Conservation (phyloP, 2,329 filamentous ascomycete genomes). For the Aspergillus ustus region DNA sequence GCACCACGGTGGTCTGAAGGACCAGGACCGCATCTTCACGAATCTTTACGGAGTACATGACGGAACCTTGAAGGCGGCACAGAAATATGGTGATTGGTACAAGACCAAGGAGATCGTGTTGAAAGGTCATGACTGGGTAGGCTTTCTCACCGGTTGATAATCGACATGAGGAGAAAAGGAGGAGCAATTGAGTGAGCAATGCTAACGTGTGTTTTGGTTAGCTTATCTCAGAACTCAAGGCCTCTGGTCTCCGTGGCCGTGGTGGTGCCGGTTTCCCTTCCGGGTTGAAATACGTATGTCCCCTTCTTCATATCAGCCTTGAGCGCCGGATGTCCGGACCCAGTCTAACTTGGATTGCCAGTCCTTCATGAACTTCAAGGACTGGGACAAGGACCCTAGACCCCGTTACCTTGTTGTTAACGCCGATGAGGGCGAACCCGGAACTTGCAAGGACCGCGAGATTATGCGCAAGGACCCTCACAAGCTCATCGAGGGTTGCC, state of each 20-base stretch:
- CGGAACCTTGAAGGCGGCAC: constrained; percentile 87
- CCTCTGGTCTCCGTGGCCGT: constrained; percentile 91
- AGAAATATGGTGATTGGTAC: constrained; percentile 99
- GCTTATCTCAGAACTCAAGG: constrained; percentile 98
- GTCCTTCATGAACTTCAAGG: constrained; percentile 99
- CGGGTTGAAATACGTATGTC: constrained; percentile 93
- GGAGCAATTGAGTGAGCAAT: constrained; percentile 9
- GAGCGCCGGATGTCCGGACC: not conserved
- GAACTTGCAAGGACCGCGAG: constrained; percentile 98
- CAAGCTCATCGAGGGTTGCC: constrained; percentile 96
- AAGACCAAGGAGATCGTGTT: constrained; percentile 98
- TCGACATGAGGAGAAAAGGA: not conserved
- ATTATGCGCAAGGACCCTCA: constrained; percentile 99
- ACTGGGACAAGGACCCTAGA: constrained; percentile 97
- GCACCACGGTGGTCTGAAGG: constrained; percentile 83
- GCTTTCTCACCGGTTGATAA: constrained; percentile 12
- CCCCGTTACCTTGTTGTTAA: constrained; percentile 98
- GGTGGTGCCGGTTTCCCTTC: constrained; percentile 98
- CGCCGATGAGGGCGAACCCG: constrained; percentile 96
- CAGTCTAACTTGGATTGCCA: constrained; percentile 44
- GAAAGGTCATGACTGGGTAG: constrained; percentile 94
- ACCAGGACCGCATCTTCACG: constrained; percentile 98
- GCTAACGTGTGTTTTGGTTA: constrained; percentile 40
- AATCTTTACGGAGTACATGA: constrained; percentile 96
- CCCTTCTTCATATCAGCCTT: not conserved